A percentile compares a stretch with the other conserved stretches of the same genome.
phyloP scores from a whole-genome alignment of 805 yeast species.

The Candida methanosorbosa region DNA sequence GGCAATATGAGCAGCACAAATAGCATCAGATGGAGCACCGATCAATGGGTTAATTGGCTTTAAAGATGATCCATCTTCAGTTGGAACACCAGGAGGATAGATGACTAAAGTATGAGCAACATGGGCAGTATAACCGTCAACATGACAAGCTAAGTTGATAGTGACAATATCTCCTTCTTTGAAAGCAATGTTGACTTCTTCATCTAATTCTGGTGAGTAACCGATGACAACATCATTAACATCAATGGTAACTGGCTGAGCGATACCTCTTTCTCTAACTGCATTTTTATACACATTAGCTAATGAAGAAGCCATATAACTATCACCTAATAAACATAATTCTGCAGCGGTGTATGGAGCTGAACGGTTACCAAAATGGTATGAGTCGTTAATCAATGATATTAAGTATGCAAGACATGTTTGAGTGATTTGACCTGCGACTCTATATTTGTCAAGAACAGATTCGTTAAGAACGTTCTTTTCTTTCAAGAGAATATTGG shows the following conservation, averaged over 20 bases:
- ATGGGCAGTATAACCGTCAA: constrained; percentile 90
- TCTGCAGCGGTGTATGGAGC: constrained; percentile 48
- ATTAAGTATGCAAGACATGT: constrained; percentile 64
- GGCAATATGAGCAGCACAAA: constrained; percentile 84
- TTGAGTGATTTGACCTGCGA: constrained; percentile 85
- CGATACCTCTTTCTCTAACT: constrained; percentile 83
- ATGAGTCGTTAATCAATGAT: constrained; percentile 61
- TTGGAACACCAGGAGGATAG: constrained; percentile 48
- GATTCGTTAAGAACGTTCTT: constrained; percentile 57
- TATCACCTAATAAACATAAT: constrained; percentile 76
- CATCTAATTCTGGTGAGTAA: constrained; percentile 80
- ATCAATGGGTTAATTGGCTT: constrained; percentile 70
- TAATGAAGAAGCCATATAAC: constrained; percentile 55
- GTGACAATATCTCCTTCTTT: constrained; percentile 80
- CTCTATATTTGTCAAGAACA: constrained; percentile 73
- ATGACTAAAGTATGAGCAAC: constrained; percentile 83
- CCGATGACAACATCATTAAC: constrained; percentile 72
- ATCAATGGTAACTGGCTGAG: constrained; percentile 85
- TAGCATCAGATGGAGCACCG: constrained; percentile 83
- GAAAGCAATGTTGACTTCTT: constrained; percentile 37
- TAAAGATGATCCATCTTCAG: constrained; percentile 22
- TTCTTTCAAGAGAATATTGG: constrained; percentile 60
- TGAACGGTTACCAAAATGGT: constrained; percentile 47
- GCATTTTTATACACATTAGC: constrained; percentile 47
- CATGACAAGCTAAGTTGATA: constrained; percentile 78